Evolutionary conservation across 352 stramenopile species (phyloP), one percentile per base, ranked within the genome.

Genomic region (Globisporangium emineosum): DNA sequence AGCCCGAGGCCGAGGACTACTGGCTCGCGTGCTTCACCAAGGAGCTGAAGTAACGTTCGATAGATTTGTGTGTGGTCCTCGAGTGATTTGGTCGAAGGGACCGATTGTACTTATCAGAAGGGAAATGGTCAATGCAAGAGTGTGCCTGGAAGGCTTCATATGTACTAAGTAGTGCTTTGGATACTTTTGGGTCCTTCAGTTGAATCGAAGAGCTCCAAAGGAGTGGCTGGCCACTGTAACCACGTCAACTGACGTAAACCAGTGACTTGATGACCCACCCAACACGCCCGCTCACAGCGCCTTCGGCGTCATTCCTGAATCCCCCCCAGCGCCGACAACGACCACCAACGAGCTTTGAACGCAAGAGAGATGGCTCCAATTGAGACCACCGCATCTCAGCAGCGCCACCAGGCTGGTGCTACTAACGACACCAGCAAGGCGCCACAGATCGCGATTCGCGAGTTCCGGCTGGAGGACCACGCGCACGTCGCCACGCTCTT

Each of bases 401-500:
- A 19, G 27, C 15, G 33, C 10, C 17, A 15, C 8, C 23, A 8
- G 32, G 12, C 4, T 9, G 13, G 3, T 25, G 5, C 27, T 32
- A 2, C 21, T 17, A 12, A 25, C 19, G 43, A 15, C 43, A 27
- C n/a, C n/a, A 53, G 5, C 40, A 51, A 57, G 30, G 21, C 9
- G 8, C 35, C 49, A 4, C 2, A 19, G 35, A 70, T 70, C 19
- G 9, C 12, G 2, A 60, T 77, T 23, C 70, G 67, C 32, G 52
- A 64, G 61, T 78, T 64, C 62, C 52, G 40, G 0, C 35, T 30
- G 0, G 23, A 43, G 5, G 71, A 76, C 21, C 62, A 52, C 21
- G 58, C 17, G 7, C 23, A 30, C 0, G 65, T 76, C 9, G 35
- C 60, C 27, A 53, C 62, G n/a, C 37, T 78, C 52, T 78, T 76